Base-by-base conservation (phyloP, 805 yeast species). In the Wickerhamiella lipophila region DNA sequence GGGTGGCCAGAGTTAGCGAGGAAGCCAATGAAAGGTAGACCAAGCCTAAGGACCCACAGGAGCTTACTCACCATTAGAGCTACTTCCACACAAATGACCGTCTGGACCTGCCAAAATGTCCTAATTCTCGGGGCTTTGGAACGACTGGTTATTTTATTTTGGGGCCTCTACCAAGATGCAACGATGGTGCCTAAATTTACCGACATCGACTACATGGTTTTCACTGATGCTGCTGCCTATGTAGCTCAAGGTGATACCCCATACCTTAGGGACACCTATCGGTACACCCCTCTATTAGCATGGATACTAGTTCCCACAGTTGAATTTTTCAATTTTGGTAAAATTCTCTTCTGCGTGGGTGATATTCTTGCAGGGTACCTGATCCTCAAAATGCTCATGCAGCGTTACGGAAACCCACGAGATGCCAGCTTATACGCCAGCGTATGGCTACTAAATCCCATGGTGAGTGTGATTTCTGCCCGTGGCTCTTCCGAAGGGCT, bases 401-500 rank as follows among this genome's bases (percentile, higher is more conserved):
- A 66, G 25, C 49, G 52, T 25, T 60, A 55, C 36, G 32, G 32
- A 11, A 51, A 60, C n/a, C 57, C 57, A 40, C 40, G 57, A 5
- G 68, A 66, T 42, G 68, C 69, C n/a, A 50, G 73, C 11, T 54
- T 68, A 5, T 68, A 78, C 38, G 63, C 79, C 11, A 64, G 81
- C 2, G 66, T 89, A 4, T 92, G 97, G 97, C 69, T 92, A 16
- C 69, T 86, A 56, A 92, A 92, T 61, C 97, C 98, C 13, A 83
- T 92, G 92, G 97, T 88, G 0, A 77, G 81, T 27, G 86, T 95
- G 0, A 92, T 92, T 44, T 79, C 89, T 55, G 86, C 96, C 0
- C 71, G 98, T 42, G 98, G 98, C 1, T 83, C 92, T 23, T 82
- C 95, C 0, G 98, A 92, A 60, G 87, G 96, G 53, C 71, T 92